Evolutionary conservation across 345 rosid species (phyloP).

Genomic region (Noccaea caerulescens): DNA sequence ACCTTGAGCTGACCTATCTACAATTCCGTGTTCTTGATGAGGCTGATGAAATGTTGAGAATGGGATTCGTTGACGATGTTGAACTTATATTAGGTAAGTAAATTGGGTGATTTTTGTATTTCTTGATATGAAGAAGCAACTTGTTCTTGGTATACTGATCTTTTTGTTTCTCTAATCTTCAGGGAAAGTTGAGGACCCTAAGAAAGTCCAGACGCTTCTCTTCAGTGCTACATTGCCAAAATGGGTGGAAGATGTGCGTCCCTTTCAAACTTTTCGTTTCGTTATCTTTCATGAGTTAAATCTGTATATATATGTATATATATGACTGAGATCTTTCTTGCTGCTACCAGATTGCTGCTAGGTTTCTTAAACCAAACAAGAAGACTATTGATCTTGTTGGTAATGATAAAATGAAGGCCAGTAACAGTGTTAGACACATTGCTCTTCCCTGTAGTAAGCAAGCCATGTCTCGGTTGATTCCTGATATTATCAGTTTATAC

Average conservation of each 20-base stretch:
- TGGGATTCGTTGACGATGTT: constrained; percentile 99
- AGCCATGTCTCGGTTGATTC: constrained; percentile 82
- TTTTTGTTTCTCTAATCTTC: constrained; percentile 18
- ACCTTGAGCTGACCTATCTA: constrained; percentile 64
- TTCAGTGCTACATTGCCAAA: constrained; percentile 93
- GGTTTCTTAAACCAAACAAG: constrained; percentile 74
- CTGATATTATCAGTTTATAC: constrained; percentile 89
- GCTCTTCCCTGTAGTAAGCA: constrained; percentile 73
- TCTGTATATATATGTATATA: neutral
- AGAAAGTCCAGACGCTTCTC: constrained; percentile 95
- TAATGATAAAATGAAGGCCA: constrained; percentile 97
- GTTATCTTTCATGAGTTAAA: neutral
- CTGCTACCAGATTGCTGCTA: constrained; percentile 60
- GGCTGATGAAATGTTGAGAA: constrained; percentile 97
- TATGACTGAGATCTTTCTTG: constrained; percentile 32
- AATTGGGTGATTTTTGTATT: neutral
- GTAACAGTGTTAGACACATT: constrained; percentile 85
- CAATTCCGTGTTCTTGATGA: constrained; percentile 96
- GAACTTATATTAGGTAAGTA: constrained; percentile 84
- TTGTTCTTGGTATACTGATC: neutral
- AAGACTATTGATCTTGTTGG: constrained; percentile 97
- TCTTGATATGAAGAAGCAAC: constrained; percentile 7
- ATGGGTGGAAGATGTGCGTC: constrained; percentile 86
- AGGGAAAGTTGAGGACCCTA: constrained; percentile 89
- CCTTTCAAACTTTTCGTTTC: constrained; percentile 10